Conservation (phyloP, 768 basidiomycete species). For the Calocybe gangraenosa region DNA sequence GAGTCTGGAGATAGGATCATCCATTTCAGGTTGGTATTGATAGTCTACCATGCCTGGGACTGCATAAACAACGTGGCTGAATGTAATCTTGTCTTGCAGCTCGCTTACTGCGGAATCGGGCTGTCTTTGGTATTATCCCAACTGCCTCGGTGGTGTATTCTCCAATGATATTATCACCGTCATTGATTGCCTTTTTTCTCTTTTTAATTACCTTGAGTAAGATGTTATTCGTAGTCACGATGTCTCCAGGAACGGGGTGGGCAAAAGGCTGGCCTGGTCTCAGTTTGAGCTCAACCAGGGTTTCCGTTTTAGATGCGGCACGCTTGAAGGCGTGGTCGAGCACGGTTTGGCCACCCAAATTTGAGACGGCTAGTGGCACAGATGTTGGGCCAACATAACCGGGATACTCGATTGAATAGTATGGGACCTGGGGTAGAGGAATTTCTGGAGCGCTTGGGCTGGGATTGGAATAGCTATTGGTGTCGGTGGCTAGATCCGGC, state of each 20-base stretch:
- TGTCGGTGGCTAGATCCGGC: neutral
- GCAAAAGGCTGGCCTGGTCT: conserved; percentile 72
- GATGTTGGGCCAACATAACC: conserved; percentile 72
- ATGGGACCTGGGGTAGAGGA: conserved; percentile 53
- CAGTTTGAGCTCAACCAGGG: conserved; percentile 73
- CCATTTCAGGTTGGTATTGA: conserved; percentile 74
- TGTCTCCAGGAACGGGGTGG: conserved; percentile 82
- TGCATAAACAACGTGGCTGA: neutral
- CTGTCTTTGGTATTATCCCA: conserved; percentile 77
- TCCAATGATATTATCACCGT: conserved; percentile 38
- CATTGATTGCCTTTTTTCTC: conserved; percentile 41
- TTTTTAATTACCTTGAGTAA: conserved; percentile 79
- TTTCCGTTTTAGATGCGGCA: conserved; percentile 54
- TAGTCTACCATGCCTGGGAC: conserved; percentile 86
- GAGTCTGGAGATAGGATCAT: conserved; percentile 68
- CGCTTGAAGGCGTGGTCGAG: conserved; percentile 79
- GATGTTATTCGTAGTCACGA: conserved; percentile 75
- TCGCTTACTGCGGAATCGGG: conserved; percentile 82
- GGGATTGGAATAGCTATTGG: neutral
- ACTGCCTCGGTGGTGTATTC: conserved; percentile 73
- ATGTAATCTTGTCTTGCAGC: too few relatives aligned
- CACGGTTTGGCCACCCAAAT: conserved; percentile 64
- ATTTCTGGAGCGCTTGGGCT: conserved; percentile 25
- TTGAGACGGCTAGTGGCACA: conserved; percentile 55
- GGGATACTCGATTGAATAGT: conserved; percentile 87